phyloP scores from a whole-genome alignment of 192 early-diverging fungal genomes.

The Dispira parvispora region DNA sequence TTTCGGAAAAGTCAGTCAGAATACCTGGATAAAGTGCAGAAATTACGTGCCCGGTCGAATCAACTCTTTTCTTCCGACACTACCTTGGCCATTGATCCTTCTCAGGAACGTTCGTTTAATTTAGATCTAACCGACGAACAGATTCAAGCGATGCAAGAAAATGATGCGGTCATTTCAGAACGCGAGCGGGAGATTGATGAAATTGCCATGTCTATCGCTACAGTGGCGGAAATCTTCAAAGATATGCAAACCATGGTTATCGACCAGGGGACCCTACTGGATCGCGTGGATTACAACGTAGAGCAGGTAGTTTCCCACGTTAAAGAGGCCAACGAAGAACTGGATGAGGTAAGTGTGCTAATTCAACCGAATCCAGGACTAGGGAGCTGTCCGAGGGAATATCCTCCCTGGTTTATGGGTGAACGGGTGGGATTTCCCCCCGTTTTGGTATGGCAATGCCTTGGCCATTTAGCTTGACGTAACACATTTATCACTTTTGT shows the following conservation, averaged over 20 bases:
- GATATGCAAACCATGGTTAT: slow-evolving; percentile 93
- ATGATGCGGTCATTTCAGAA: slow-evolving; percentile 57
- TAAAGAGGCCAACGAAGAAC: slow-evolving; percentile 68
- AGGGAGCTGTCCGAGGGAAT: too few relatives aligned
- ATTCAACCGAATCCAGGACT: too few relatives aligned
- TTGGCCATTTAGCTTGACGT: not conserved
- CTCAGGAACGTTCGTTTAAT: slow-evolving; percentile 8
- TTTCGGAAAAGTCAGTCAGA: slow-evolving; percentile 78
- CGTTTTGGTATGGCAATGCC: not conserved
- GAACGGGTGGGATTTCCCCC: too few relatives aligned
- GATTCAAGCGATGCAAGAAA: slow-evolving; percentile 52
- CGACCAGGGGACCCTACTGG: slow-evolving; percentile 91
- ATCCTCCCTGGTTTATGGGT: too few relatives aligned
- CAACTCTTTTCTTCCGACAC: not conserved
- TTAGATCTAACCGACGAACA: slow-evolving; percentile 67
- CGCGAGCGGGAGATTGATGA: slow-evolving; percentile 85
- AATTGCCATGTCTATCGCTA: slow-evolving; percentile 80
- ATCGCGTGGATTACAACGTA: slow-evolving; percentile 95
- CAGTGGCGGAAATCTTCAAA: slow-evolving; percentile 79
- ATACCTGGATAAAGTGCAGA: slow-evolving; percentile 53
- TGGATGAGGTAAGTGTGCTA: slow-evolving; percentile 40
- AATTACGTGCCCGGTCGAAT: slow-evolving; percentile 17
- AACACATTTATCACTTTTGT: not conserved
- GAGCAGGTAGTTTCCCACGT: slow-evolving; percentile 66
- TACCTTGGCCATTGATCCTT: slow-evolving; percentile 9